Evolutionary conservation across 768 basidiomycete species (phyloP), one percentile per base, ranked within the genome.

Genomic region (Leccinellum luteum): DNA sequence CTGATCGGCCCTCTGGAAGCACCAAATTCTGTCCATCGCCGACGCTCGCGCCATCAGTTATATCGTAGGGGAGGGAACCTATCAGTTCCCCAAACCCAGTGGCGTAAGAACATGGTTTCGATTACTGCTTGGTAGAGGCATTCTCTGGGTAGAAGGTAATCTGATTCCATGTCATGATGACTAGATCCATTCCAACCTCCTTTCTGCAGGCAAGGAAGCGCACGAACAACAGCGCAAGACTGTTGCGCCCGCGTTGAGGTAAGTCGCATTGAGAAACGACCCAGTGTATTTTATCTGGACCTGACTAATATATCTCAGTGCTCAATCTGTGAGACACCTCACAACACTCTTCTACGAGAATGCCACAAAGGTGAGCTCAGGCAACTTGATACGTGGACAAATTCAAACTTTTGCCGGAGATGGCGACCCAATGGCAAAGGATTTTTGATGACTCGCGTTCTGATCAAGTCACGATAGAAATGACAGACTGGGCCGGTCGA

Each of bases 91-190:
- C 3, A 86, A 86, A 68, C 82, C 85, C 9, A 69, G 75, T 49
- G 85, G 85, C 23, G 85, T 85, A 19, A 78, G 85, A 58, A 79
- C 78, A 15, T 87, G 85, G 85, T 86, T 86, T 64, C 76, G 76
- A 56, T 79, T 79, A 31, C 78, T 84, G 2, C 74, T 85, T 6
- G 85, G 85, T 13, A 78, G 85, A 69, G 85, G 85, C 21, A 81
- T 87, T 55, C 79, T 86, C 23, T 85, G 83, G 81, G 77, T 85
- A 12, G 85, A 87, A 80, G 85, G 85, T 81, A 44, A 67, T 35
- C 27, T 15, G 3, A 8, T 58, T 35, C 45, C 52, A 7, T 48
- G 49, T 15, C 60, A 51, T 51, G 43, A 34, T 23, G 55, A 10
- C 9, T n/a, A 47, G 13, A 21, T 27, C 23, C 55, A 17, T 52